Conservation (phyloP, 768 basidiomycete genomes). For the Tricholoma flavovirens region DNA sequence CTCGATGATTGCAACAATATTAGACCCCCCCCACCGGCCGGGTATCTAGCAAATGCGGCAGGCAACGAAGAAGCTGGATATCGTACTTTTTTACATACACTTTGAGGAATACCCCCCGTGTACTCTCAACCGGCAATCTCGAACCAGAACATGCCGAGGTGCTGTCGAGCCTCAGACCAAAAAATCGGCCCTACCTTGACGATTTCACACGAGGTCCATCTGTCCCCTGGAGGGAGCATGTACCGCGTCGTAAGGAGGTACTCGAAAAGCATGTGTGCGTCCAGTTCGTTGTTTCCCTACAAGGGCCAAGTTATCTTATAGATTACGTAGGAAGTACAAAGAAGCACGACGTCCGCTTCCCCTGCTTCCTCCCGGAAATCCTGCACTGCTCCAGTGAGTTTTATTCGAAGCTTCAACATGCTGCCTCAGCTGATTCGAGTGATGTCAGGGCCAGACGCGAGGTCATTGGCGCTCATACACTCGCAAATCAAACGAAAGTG, state of each 20-base stretch:
- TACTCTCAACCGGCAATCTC: conserved; percentile 5
- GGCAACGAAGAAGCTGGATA: not conserved
- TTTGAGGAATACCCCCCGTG: conserved; percentile 3
- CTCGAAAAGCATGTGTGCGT: conserved; percentile 2
- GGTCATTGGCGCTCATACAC: not conserved
- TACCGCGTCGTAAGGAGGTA: conserved; percentile 1
- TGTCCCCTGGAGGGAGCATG: not conserved
- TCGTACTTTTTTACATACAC: conserved; percentile 7
- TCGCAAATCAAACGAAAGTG: not conserved
- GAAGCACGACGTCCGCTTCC: conserved; percentile 6
- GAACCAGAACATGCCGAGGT: conserved; percentile 7
- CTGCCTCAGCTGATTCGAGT: not conserved
- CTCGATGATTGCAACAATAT: not conserved
- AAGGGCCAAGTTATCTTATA: not conserved
- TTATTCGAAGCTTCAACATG: not conserved
- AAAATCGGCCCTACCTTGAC: conserved; percentile 10
- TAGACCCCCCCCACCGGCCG: not conserved
- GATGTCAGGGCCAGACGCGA: not conserved
- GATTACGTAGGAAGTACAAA: not conserved
- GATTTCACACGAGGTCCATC: not conserved
- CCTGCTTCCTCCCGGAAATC: conserved; percentile 1
- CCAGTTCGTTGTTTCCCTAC: not conserved
- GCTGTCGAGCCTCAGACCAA: conserved; percentile 6
- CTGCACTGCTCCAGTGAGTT: not conserved
- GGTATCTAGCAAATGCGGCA: not conserved